These are phyloP conservation scores for Paxillus ammoniavirescens DNA, from an alignment of 768 basidiomycete species.

Conservation along the genomic window DNA sequence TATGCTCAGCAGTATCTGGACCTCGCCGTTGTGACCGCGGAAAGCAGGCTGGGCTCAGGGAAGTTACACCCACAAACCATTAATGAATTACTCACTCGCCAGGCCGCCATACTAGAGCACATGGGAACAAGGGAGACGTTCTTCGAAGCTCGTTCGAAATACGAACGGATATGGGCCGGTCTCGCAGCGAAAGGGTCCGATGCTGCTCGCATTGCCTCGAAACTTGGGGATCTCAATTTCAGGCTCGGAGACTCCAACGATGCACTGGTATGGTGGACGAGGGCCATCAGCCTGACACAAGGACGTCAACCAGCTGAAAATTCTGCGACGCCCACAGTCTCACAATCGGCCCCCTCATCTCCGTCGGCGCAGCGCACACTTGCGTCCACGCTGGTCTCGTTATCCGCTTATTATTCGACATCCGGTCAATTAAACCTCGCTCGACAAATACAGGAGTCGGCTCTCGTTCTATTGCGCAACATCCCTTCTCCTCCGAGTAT, in stretches of 20 bases:
- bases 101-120: conserved; percentile 58
- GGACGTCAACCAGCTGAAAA: conserved; percentile 26
- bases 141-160: conserved; percentile 53
- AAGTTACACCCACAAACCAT: conserved; percentile 51
- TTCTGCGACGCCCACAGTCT: conserved; percentile 27
- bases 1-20: conserved; percentile 54
- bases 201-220: conserved; percentile 57
- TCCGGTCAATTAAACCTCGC: conserved; percentile 56
- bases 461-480: conserved; percentile 54
- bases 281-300: conserved; percentile 48
- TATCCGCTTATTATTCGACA: conserved; percentile 68
- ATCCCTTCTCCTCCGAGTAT: conserved; percentile 47
- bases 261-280: conserved; percentile 69
- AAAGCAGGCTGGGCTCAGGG: conserved; percentile 36
- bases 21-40: conserved; percentile 46
- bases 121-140: conserved; percentile 52
- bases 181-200: conserved; percentile 38
- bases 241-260: conserved; percentile 51
- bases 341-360: conserved; percentile 46
- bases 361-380: conserved; percentile 65
- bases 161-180: conserved; percentile 56
- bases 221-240: conserved; percentile 64
- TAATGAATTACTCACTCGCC: conserved; percentile 51
- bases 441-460: conserved; percentile 51
- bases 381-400: conserved; percentile 60